Percentiles rank a stretch among this genome's conserved stretches.
phyloP scores from a whole-genome alignment of 495 filamentous ascomycete genomes.

The Penicillium parvum region DNA sequence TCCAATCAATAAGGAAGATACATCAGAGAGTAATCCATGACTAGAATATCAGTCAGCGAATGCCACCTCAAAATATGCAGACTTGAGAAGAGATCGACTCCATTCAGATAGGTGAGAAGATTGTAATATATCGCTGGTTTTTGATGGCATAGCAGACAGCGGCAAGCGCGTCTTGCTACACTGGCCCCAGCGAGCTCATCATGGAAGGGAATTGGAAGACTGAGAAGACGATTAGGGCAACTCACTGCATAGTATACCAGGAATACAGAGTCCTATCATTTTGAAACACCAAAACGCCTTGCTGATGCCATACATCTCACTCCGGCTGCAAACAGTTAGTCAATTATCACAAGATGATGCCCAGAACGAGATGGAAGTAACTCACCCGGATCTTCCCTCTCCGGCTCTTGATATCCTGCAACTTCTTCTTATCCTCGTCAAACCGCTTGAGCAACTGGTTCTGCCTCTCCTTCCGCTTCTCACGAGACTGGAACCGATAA shows the following conservation, averaged over 20 bases:
- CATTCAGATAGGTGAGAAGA: conserved; percentile 51
- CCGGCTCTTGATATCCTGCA: conserved; percentile 48
- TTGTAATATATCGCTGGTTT: conserved; percentile 44
- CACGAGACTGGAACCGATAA: conserved; percentile 89
- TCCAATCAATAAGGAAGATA: too few species aligned
- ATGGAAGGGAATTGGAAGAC: conserved; percentile 11
- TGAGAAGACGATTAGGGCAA: conserved; percentile 5
- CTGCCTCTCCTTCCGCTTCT: conserved; percentile 81
- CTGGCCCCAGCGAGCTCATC: conserved; percentile 57
- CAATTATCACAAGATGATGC: neutral
- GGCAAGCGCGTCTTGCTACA: conserved; percentile 42
- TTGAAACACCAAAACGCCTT: conserved; percentile 26
- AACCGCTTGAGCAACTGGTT: conserved; percentile 56
- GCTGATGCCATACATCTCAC: conserved; percentile 27
- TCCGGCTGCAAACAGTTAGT: conserved; percentile 35
- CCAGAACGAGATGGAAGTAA: conserved; percentile 12
- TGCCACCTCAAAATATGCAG: conserved; percentile 1
- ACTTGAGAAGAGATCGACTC: neutral
- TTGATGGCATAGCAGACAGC: conserved; percentile 49
- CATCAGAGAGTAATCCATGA: neutral
- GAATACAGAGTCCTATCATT: conserved; percentile 7
- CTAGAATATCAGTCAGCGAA: conserved; percentile 14
- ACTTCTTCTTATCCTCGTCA: conserved; percentile 51
- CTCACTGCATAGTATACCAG: conserved; percentile 14
- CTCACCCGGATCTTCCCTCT: conserved; percentile 47